Evolutionary conservation across 768 basidiomycete genomes (phyloP).

Genomic region (Mrakia blollopis): DNA sequence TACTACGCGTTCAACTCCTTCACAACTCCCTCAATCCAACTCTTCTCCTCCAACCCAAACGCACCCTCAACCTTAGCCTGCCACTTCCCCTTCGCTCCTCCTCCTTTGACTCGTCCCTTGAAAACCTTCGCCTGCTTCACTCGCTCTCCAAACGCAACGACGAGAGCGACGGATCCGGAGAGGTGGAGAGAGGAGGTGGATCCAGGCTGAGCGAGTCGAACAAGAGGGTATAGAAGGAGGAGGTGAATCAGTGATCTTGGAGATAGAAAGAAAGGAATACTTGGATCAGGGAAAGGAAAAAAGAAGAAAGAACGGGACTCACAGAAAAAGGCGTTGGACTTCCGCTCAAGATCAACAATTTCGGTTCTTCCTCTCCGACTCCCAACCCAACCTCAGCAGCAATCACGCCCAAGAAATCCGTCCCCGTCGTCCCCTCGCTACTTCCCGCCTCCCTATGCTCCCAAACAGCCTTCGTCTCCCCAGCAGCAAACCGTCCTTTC

Average conservation of each 20-base stretch:
- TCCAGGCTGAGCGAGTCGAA: not conserved
- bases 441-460: slow-evolving; percentile 6
- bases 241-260: not conserved
- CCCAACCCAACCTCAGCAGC: not conserved
- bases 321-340: slow-evolving; percentile 4
- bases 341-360: slow-evolving; percentile 14
- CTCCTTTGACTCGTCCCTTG: slow-evolving; percentile 20
- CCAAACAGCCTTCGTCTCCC: not conserved
- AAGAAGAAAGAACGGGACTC: not conserved
- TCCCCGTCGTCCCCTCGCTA: slow-evolving; percentile 13
- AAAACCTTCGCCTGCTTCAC: slow-evolving; percentile 26
- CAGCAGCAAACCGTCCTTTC: not conserved
- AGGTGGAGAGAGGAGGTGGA: slow-evolving; percentile 19
- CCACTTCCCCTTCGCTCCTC: slow-evolving; percentile 32
- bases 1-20: slow-evolving; percentile 14
- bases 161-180: slow-evolving; percentile 20
- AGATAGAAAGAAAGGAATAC: not conserved
- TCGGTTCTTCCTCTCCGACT: not conserved
- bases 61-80: slow-evolving; percentile 27
- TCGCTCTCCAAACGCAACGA: slow-evolving; percentile 20
- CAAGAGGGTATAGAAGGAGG: no score
- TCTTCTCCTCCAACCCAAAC: slow-evolving; percentile 9
- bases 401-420: slow-evolving; percentile 18
- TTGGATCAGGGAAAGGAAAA: no score
- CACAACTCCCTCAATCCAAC: slow-evolving; percentile 12